Base-by-base conservation (phyloP, 148 eudicot genomes). In the Suaeda aralocaspica region DNA sequence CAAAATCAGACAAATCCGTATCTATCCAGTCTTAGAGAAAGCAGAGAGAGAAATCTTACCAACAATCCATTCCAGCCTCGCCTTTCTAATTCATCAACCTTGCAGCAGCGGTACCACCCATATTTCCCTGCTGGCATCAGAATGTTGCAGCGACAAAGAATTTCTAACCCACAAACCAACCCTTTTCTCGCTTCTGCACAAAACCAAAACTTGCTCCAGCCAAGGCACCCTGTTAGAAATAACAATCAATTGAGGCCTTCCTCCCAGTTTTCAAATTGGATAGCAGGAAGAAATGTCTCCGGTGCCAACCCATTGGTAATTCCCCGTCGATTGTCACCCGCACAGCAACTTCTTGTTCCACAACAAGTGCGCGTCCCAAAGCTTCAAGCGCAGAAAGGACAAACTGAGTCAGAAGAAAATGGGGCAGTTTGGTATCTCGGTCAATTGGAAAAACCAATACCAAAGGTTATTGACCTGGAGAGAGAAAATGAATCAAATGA, bases 401-500 rank as follows among this genome's bases (percentile, higher is more conserved):
- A 57, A 7, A 64, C 33, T 51, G 59, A 46, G 16, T 21, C 33
- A 28, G 71, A 50, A 31, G 62, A 69, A 29, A 72, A 62, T 31
- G 22, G 45, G 45, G 77, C 84, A 3, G 59, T 44, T 22, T 70
- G 73, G 67, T 81, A 74, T 49, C 75, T 81, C n/a, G 28, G 70
- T 42, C 59, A 66, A 70, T 56, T 81, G 76, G 84, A 81, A 55
- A 19, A 52, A 18, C 79, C 76, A 26, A 74, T 77, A 12, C 70
- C 66, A 6, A 29, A 66, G 53, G 46, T 70, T 8, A 64, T 68
- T 11, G 71, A 77, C 50, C 41, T 71, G 70, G 73, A 74, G 36
- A 56, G 31, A 21, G 48, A 55, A 0, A 48, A 73, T 2, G 63
- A 53, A 10, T 73, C 28, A 10, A 3, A n/a, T 39, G 73, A 69